These are phyloP conservation scores for Nidularia pulvinata DNA, from an alignment of 768 basidiomycete species.

Conservation along the genomic window DNA sequence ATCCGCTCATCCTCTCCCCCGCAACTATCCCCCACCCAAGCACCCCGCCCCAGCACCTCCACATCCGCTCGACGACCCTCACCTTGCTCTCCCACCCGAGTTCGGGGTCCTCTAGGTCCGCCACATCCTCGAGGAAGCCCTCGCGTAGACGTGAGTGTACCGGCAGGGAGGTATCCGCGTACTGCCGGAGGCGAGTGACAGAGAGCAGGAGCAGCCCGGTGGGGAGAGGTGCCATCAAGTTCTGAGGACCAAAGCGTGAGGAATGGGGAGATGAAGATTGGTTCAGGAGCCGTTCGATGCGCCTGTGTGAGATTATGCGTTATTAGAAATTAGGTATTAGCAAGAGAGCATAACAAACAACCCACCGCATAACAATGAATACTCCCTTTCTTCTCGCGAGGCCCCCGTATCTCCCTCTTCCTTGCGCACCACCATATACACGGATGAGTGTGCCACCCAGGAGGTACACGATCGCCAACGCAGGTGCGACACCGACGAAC, in stretches of 20 bases:
- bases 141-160: conserved; percentile 60
- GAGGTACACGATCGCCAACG: conserved; percentile 78
- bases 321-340: not conserved
- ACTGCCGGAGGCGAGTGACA: conserved; percentile 63
- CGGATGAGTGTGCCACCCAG: conserved; percentile 49
- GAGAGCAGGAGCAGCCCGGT: conserved; percentile 76
- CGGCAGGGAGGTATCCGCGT: conserved; percentile 59
- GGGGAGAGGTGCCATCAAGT: conserved; percentile 49
- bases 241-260: conserved; percentile 15
- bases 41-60: conserved; percentile 81
- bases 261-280: conserved; percentile 12
- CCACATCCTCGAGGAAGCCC: conserved; percentile 85
- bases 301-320: conserved; percentile 26
- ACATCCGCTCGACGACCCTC: conserved; percentile 81
- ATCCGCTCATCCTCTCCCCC: not conserved
- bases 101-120: conserved; percentile 76
- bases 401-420: conserved; percentile 59
- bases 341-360: not conserved
- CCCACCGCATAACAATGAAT: conserved; percentile 74
- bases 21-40: conserved; percentile 49
- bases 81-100: conserved; percentile 73
- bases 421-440: conserved; percentile 49
- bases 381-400: conserved; percentile 46
- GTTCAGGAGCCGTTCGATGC: conserved; percentile 69
- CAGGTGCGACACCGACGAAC: conserved; percentile 95